A percentile compares a stretch with the other conserved stretches of the same genome.
phyloP scores from a whole-genome alignment of 2,329 filamentous ascomycete species.

The Aspergillus sp. region DNA sequence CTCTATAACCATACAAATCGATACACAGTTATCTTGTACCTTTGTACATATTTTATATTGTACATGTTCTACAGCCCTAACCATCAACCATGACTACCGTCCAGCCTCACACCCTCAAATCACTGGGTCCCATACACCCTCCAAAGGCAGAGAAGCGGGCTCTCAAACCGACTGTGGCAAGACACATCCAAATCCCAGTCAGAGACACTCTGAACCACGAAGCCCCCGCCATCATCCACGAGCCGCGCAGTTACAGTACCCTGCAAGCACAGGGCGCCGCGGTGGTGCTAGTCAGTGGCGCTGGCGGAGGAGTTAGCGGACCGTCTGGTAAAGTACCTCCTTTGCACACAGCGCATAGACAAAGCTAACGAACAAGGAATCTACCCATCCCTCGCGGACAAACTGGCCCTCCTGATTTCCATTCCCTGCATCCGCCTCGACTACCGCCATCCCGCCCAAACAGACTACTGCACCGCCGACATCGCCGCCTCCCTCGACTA shows the following conservation, averaged over 20 bases:
- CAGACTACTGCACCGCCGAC: conserved; percentile 28
- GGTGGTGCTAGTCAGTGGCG: conserved; percentile 23
- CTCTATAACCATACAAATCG: too few relatives aligned
- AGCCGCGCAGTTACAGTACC: conserved; percentile 18
- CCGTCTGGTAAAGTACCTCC: conserved; percentile 25
- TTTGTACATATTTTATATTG: background rate
- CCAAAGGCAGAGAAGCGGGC: conserved; percentile 7
- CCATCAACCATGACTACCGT: conserved; percentile 3
- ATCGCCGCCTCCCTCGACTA: conserved; percentile 29
- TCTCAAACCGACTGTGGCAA: conserved; percentile 9
- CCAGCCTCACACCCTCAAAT: background rate
- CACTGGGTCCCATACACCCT: conserved; percentile 9
- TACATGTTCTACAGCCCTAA: background rate
- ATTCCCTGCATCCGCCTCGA: conserved; percentile 35
- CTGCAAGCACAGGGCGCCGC: conserved; percentile 9
- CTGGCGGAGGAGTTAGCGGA: conserved; percentile 32
- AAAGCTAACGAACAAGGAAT: conserved; percentile 9
- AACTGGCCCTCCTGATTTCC: conserved; percentile 29
- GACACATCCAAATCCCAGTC: conserved; percentile 10
- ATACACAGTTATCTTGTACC: too few relatives aligned
- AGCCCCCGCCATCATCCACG: conserved; percentile 22
- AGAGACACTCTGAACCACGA: conserved; percentile 15
- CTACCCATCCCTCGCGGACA: conserved; percentile 34
- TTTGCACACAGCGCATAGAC: background rate
- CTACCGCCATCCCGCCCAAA: conserved; percentile 30